These are phyloP conservation scores for Picochlorum sp. DNA, from an alignment of 139 green algal genomes.

Conservation along the genomic window DNA sequence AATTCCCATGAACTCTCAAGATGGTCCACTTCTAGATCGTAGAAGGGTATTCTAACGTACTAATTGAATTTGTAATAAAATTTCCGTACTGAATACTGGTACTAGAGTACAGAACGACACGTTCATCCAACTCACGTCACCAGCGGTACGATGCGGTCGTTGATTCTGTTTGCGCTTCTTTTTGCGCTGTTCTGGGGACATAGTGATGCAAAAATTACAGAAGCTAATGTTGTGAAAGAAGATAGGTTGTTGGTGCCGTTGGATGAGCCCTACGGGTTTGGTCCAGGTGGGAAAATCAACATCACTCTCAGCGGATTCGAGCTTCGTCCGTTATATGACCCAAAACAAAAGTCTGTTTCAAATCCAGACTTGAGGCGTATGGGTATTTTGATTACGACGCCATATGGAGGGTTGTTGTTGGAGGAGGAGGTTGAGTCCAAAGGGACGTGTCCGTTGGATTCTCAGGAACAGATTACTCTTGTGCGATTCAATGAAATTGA, in stretches of 20 bases:
- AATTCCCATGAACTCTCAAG: no score
- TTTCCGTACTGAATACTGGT: no score
- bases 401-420: conserved; percentile 44
- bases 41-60: no score
- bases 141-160: not conserved
- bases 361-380: conserved; percentile 20
- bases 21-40: no score
- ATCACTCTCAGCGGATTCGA: conserved; percentile 38
- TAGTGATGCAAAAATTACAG: conserved; percentile 5
- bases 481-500: conserved; percentile 49
- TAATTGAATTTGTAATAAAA: no score
- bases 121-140: no score
- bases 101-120: no score
- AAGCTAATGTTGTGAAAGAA: conserved; percentile 33
- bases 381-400: conserved; percentile 61
- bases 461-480: conserved; percentile 42
- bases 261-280: conserved; percentile 60
- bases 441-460: conserved; percentile 45
- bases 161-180: not conserved
- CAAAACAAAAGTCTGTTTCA: conserved; percentile 15
- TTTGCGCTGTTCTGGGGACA: not conserved
- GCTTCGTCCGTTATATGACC: conserved; percentile 14
- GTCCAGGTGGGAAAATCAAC: conserved; percentile 35
- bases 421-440: conserved; percentile 38
- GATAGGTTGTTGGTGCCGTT: conserved; percentile 50